These are phyloP conservation scores for Leptographium procerum DNA, from an alignment of 2,329 filamentous ascomycete genomes.

Conservation along the genomic window DNA sequence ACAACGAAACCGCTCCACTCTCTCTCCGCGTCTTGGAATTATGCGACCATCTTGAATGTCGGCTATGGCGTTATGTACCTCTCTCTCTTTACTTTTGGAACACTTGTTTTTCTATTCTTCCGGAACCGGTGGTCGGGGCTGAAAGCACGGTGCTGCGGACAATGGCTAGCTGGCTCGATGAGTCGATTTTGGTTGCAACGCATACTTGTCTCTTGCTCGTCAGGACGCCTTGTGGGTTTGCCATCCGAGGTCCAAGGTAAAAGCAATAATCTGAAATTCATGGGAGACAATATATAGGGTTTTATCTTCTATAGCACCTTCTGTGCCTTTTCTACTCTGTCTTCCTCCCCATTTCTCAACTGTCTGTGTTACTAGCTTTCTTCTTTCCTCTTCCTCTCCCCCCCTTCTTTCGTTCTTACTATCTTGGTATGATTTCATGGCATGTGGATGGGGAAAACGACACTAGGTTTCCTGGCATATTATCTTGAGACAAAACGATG, in stretches of 20 bases:
- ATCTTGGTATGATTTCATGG: background rate
- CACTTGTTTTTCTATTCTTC: background rate
- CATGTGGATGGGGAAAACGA: constrained; percentile 1
- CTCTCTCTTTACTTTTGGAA: background rate
- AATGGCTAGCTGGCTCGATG: background rate
- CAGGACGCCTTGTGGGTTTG: background rate
- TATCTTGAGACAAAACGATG: background rate
- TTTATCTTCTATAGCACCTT: background rate
- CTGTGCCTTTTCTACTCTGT: background rate
- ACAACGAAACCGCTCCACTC: constrained; percentile 5
- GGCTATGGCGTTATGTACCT: constrained; percentile 1
- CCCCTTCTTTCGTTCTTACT: background rate
- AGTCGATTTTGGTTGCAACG: background rate
- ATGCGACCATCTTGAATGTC: background rate
- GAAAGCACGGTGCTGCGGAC: background rate
- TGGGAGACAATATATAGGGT: background rate
- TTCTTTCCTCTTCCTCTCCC: no score
- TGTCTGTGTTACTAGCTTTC: constrained; percentile 3
- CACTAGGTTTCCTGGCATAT: constrained; percentile 1
- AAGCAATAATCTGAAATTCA: background rate
- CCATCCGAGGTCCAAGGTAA: background rate
- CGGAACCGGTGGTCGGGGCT: background rate
- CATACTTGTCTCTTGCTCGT: background rate
- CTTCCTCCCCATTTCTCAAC: background rate
- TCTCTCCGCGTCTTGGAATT: background rate